Percentiles rank a stretch among this genome's conserved stretches.
phyloP scores from a whole-genome alignment of 345 rosid species.

The Melaleuca alternifolia region DNA sequence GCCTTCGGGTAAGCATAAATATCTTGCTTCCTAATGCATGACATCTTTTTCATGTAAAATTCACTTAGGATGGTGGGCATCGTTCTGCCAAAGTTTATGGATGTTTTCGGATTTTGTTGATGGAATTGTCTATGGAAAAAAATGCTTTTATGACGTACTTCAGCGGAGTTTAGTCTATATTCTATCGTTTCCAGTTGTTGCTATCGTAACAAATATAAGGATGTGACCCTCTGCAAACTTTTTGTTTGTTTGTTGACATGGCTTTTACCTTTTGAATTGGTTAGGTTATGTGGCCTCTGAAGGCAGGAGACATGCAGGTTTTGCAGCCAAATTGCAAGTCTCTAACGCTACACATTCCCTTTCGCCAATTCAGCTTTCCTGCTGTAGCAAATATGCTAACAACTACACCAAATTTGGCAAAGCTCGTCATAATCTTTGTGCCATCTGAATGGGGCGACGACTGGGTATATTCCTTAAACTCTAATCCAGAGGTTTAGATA shows the following conservation, averaged over 20 bases:
- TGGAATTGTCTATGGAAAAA: not conserved
- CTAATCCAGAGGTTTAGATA: not conserved
- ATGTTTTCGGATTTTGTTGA: no score
- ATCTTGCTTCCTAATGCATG: not conserved
- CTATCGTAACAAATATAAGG: not conserved
- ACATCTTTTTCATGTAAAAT: not conserved
- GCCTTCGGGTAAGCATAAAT: not conserved
- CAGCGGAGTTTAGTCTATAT: not conserved
- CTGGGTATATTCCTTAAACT: not conserved
- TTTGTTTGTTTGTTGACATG: not conserved
- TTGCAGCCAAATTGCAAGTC: not conserved
- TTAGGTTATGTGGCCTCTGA: not conserved
- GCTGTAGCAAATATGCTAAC: not conserved
- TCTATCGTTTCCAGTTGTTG: not conserved
- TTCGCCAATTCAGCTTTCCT: not conserved
- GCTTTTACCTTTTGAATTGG: not conserved
- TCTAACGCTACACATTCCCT: not conserved
- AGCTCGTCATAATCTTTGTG: not conserved
- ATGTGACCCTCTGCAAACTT: not conserved
- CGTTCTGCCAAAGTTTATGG: not conserved
- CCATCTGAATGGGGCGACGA: not conserved
- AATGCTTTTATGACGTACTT: not conserved
- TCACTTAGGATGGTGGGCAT: no score
- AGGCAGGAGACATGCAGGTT: not conserved
- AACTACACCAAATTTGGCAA: not conserved